Conservation (phyloP, 2,329 filamentous ascomycete genomes). For the Colletotrichum viniferum region DNA sequence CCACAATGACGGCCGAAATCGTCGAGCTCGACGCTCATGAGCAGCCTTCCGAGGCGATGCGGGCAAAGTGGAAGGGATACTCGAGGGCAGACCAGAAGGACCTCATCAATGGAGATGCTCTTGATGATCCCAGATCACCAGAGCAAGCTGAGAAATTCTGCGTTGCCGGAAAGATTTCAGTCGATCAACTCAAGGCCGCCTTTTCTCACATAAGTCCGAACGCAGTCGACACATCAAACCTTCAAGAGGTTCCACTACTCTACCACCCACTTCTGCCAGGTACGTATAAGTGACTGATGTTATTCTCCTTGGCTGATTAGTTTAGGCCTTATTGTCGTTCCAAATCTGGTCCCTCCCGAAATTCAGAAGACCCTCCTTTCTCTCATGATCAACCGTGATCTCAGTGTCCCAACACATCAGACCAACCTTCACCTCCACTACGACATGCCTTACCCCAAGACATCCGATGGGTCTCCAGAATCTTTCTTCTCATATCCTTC, state of each 20-base stretch:
- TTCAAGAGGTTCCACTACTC: conserved; percentile 56
- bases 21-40: conserved; percentile 74
- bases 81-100: conserved; percentile 61
- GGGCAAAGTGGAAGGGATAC: conserved; percentile 76
- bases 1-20: conserved; percentile 45
- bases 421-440: conserved; percentile 93
- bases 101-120: conserved; percentile 56
- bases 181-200: conserved; percentile 44
- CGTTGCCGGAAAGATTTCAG: conserved; percentile 46
- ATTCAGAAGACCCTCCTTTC: conserved; percentile 75
- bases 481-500: conserved; percentile 62
- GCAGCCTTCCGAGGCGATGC: conserved; percentile 73
- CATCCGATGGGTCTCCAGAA: background rate
- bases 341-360: conserved; percentile 71
- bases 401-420: conserved; percentile 74
- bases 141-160: conserved; percentile 49
- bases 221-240: conserved; percentile 30
- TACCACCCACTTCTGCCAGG: conserved; percentile 72
- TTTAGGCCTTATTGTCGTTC: conserved; percentile 79
- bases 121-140: conserved; percentile 51
- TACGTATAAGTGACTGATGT: conserved; percentile 34
- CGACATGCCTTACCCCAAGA: conserved; percentile 62
- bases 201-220: conserved; percentile 45
- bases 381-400: conserved; percentile 76
- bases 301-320: background rate